Evolutionary conservation across 2,329 filamentous ascomycete species (phyloP), one percentile per base, ranked within the genome.

Genomic region (Epichloe baconii): DNA sequence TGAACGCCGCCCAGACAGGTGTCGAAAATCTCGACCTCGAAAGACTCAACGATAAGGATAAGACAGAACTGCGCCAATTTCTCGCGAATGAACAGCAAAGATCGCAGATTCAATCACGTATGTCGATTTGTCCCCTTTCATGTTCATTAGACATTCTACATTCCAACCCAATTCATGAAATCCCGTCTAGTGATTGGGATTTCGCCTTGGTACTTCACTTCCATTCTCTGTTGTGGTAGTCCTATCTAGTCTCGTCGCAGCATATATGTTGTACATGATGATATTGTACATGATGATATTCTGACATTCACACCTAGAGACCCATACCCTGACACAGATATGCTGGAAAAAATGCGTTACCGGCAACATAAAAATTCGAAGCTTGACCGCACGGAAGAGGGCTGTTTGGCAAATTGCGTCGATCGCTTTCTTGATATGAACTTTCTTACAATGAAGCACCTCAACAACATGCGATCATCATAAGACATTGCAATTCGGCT

Each of bases 341-440:
- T 98, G 93, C 79, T 98, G 90, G 83, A 88, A 83, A 65, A 97
- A 96, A 73, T 98, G 93, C 75, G 76, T 96, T 54, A 85, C 86
- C 8, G 75, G 81, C 50, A 76, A 75, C 52, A 84, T 96, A 82
- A 83, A 59, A 78, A 76, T 54, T 79, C 81, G 31, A 79, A 81
- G 61, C 74, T 98, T 58, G 88, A 94, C 58, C 79, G 77, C 62
- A 73, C 70, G 55, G 93, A 98, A 72, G 84, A 93, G 72, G 71
- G 75, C 8, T 98, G 93, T 68, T 78, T 95, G 66, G 76, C 83
- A 66, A 96, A 95, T 74, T 98, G 93, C 64, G 89, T 97, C 52
- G 87, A 95, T 62, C 78, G 93, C 52, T 97, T 94, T 71, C 77
- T 97, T 71, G 93, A 98, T 68, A 79, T 89, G 56, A 93, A 91